These are phyloP conservation scores for Neoascochyta sp. DNA, from an alignment of 2,329 filamentous ascomycete genomes.

Conservation along the genomic window DNA sequence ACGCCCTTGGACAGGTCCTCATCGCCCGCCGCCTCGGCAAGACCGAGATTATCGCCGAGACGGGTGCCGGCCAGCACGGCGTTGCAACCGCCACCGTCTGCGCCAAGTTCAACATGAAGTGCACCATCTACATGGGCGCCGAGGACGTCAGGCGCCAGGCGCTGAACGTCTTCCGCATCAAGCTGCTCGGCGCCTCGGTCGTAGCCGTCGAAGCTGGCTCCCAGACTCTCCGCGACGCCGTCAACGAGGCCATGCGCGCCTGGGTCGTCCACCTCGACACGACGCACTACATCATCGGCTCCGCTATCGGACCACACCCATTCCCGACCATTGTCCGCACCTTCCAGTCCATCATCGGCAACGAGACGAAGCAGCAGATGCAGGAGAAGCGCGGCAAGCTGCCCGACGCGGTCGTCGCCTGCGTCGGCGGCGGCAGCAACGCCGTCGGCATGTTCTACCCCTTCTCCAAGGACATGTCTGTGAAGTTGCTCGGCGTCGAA, in stretches of 20 bases:
- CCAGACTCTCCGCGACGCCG: conserved; percentile 60
- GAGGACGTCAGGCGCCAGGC: conserved; percentile 96
- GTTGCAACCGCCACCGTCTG: conserved; percentile 97
- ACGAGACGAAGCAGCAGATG: conserved; percentile 93
- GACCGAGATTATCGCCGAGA: conserved; percentile 96
- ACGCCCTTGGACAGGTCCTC: conserved; percentile 88
- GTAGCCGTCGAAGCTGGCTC: conserved; percentile 90
- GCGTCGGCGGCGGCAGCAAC: conserved; percentile 92
- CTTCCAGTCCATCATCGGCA: conserved; percentile 94
- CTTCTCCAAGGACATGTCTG: conserved; percentile 77
- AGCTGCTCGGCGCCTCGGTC: conserved; percentile 87
- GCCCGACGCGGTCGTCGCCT: conserved; percentile 93
- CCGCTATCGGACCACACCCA: conserved; percentile 93
- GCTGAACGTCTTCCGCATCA: conserved; percentile 97
- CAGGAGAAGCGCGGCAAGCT: conserved; percentile 77
- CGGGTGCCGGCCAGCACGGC: conserved; percentile 94
- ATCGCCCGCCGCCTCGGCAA: conserved; percentile 84
- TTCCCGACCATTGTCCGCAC: conserved; percentile 97
- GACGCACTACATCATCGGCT: conserved; percentile 97
- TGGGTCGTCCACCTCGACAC: conserved; percentile 93
- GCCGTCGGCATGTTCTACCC: conserved; percentile 98
- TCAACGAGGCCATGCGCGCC: conserved; percentile 90
- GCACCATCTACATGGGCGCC: conserved; percentile 96
- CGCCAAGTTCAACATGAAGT: conserved; percentile 97
- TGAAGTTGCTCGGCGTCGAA: conserved; percentile 90